phyloP scores from a whole-genome alignment of 768 basidiomycete genomes.

The Leucogyrophana mollusca region DNA sequence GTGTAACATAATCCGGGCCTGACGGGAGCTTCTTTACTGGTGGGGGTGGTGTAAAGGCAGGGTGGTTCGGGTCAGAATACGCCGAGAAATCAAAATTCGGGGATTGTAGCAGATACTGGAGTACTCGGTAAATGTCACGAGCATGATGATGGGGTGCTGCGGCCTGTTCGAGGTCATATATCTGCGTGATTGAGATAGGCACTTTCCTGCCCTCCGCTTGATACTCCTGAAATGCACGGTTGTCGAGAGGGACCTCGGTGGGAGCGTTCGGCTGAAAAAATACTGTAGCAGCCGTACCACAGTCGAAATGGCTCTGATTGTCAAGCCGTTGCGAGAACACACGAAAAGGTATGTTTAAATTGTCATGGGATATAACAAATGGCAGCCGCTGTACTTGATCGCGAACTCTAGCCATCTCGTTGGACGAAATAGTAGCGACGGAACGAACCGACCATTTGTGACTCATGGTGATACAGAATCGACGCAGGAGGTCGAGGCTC shows the following conservation, averaged over 20 bases:
- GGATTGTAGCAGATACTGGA: constrained; percentile 22
- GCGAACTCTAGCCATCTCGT: constrained; percentile 1
- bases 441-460: constrained; percentile 1
- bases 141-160: constrained; percentile 12
- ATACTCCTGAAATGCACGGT: constrained; percentile 17
- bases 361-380: constrained; percentile 37
- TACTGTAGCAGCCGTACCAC: constrained; percentile 32
- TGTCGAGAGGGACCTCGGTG: constrained; percentile 11
- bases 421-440: constrained; percentile 4
- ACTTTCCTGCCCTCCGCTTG: constrained; percentile 18
- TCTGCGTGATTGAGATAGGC: constrained; percentile 21
- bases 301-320: constrained; percentile 34
- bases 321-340: constrained; percentile 37
- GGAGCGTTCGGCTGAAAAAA: constrained; percentile 28
- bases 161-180: constrained; percentile 15
- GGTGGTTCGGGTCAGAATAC: constrained; percentile 19
- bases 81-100: constrained; percentile 29
- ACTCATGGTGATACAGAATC: constrained; percentile 4
- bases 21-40: constrained; percentile 25
- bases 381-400: constrained; percentile 18
- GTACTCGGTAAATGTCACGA: constrained; percentile 17
- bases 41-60: constrained; percentile 13
- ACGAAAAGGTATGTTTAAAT: constrained; percentile 34
- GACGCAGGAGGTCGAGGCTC: constrained; percentile 1
- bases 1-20: constrained; percentile 24